These are phyloP conservation scores for Penicillium sp. DNA, from an alignment of 2,329 filamentous ascomycete species.

Conservation along the genomic window DNA sequence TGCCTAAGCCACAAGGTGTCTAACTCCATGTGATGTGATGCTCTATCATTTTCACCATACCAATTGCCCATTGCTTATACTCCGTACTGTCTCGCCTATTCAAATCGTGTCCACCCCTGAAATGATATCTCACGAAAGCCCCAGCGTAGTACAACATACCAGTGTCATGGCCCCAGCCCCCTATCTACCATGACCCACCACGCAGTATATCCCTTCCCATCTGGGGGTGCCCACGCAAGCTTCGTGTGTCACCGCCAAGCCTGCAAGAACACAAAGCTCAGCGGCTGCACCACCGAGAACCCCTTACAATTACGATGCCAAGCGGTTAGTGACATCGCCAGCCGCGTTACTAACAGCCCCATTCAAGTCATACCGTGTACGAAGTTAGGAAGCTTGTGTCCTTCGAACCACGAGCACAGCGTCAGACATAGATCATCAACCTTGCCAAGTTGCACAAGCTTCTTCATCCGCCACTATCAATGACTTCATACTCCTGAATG, in stretches of 20 bases:
- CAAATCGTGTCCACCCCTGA: not conserved
- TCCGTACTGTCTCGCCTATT: not conserved
- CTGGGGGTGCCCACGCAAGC: constrained; percentile 5
- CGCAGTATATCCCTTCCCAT: not conserved
- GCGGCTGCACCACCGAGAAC: not conserved
- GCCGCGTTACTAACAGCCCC: not conserved
- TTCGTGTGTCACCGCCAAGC: constrained; percentile 1
- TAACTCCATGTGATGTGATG: not conserved
- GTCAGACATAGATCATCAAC: not conserved
- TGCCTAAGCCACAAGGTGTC: not conserved
- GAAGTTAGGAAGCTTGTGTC: not conserved
- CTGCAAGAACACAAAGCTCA: not conserved
- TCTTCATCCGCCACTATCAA: not conserved
- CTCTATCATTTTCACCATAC: not conserved
- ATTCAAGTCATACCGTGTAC: not conserved
- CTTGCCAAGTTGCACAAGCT: not conserved
- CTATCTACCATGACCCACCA: not conserved
- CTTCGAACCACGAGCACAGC: not conserved
- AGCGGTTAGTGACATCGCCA: not conserved
- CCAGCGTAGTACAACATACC: not conserved
- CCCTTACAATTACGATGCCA: not conserved
- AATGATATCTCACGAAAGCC: not conserved
- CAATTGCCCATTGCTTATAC: not conserved
- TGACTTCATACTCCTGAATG: not conserved
- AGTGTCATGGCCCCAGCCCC: not conserved